Base-by-base conservation (phyloP, 768 basidiomycete species). In the Baorangia bicolor region DNA sequence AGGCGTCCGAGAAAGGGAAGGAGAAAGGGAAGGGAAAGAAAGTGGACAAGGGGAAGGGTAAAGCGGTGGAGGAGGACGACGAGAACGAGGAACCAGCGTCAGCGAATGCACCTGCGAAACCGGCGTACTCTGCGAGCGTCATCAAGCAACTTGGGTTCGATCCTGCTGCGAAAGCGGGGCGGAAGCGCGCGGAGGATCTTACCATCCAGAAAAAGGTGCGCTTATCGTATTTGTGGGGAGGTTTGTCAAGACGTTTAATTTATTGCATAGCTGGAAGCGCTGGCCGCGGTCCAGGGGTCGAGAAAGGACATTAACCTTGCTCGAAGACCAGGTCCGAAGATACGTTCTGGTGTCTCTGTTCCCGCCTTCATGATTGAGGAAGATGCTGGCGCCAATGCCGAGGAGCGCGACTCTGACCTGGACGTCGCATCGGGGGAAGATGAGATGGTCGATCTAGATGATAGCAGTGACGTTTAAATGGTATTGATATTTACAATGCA, bases 121-220 rank as follows among this genome's bases (percentile, higher is more conserved):
- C 71, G 42, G 79, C 82, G 2, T 93, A 87, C 68, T 85, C 86
- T 37, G 84, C 86, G 0, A 75, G 76, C 47, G 69, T 88, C 23
- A 83, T 94, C 64, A 86, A 86, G 64, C 76, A 80, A 5, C 75
- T 94, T 4, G 92, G 92, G 2, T 94, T 93, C 56, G 89, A 94
- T 70, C 92, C 92, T 25, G 82, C 84, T 3, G 64, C 76, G 9
- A 86, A 84, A 63, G 69, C 74, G 40, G 83, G 83, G 2, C 78
- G 75, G 38, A 72, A 73, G 38, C 76, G 75, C 54, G 61, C 59
- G 0, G 73, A 75, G 34, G 73, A 78, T 44, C 64, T 69, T 10
- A 74, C 71, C 12, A 69, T 79, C 21, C 78, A 82, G 67, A 78
- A 79, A 55, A 88, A 91, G 81, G 90, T 88, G 39, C 27, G 74